Percentiles rank a stretch among this genome's conserved stretches.
phyloP scores from a whole-genome alignment of 805 yeast species.

The Scheffersomyces coipomensis region DNA sequence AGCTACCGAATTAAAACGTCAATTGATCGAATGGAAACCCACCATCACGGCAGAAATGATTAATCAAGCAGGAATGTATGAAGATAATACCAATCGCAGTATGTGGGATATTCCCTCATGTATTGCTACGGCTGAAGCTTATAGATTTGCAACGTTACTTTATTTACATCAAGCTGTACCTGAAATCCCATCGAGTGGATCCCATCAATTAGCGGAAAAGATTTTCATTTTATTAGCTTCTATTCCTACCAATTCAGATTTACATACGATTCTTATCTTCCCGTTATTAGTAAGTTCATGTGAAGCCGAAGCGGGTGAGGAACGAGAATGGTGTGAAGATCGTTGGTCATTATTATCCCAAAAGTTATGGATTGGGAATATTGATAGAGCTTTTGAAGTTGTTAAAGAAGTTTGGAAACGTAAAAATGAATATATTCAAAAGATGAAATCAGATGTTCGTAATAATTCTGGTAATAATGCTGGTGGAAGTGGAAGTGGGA shows the following conservation, averaged over 20 bases:
- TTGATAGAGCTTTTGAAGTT: constrained; percentile 64
- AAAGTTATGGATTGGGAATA: constrained; percentile 64
- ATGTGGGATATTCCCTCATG: constrained; percentile 57
- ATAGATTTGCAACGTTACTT: constrained; percentile 56
- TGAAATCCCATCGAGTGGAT: constrained; percentile 55
- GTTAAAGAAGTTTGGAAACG: constrained; percentile 72
- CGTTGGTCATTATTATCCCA: constrained; percentile 56
- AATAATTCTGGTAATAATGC: not conserved
- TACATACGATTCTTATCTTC: constrained; percentile 60
- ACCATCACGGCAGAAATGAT: constrained; percentile 34
- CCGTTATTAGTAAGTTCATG: constrained; percentile 66
- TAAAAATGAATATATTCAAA: constrained; percentile 43
- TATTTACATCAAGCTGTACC: constrained; percentile 72
- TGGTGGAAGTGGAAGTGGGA: constrained; percentile 6
- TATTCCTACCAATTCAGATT: constrained; percentile 57
- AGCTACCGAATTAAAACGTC: constrained; percentile 55
- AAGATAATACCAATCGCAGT: constrained; percentile 16
- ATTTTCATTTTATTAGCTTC: constrained; percentile 60
- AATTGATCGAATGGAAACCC: constrained; percentile 59
- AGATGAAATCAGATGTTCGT: constrained; percentile 15
- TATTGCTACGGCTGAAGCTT: constrained; percentile 70
- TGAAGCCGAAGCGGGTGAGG: constrained; percentile 58
- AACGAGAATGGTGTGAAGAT: constrained; percentile 58
- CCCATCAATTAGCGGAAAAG: constrained; percentile 58
- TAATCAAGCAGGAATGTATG: constrained; percentile 22